A percentile compares a stretch with the other conserved stretches of the same genome.
Evolutionary conservation across 2,329 filamentous ascomycete genomes (phyloP).

Genomic region (Colletotrichum brevisporum): DNA sequence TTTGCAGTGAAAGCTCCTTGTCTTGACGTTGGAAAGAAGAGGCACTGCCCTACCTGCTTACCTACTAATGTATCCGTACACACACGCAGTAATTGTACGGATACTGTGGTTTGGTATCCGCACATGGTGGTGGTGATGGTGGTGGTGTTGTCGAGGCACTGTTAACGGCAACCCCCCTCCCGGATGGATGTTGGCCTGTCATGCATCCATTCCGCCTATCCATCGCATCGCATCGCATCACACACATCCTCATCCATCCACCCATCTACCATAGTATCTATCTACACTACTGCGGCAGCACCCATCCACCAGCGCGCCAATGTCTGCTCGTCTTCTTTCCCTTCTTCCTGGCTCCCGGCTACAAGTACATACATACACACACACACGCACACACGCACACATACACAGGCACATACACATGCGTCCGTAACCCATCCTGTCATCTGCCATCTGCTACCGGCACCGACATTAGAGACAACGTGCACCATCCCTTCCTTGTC

Average conservation of each 20-base stretch:
- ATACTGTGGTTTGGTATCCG: too few species aligned
- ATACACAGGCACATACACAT: neutral
- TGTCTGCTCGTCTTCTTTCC: conserved; percentile 10
- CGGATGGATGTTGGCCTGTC: conserved; percentile 25
- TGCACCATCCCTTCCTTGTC: conserved; percentile 31
- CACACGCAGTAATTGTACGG: too few species aligned
- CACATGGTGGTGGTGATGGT: neutral
- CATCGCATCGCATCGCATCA: conserved; percentile 15
- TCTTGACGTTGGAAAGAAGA: too few species aligned
- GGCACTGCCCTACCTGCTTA: too few species aligned
- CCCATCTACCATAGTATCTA: neutral
- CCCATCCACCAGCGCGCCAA: conserved; percentile 4
- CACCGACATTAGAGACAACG: conserved; percentile 39
- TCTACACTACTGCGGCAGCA: neutral
- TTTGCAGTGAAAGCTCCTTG: too few species aligned
- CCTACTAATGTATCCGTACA: too few species aligned
- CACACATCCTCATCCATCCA: conserved; percentile 5
- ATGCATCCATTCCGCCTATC: conserved; percentile 11
- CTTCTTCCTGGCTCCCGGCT: conserved; percentile 37
- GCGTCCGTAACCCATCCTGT: conserved; percentile 16
- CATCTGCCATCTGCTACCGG: conserved; percentile 39
- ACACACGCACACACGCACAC: conserved; percentile 8
- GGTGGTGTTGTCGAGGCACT: too few species aligned
- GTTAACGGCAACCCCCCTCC: conserved; percentile 10
- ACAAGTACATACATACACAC: conserved; percentile 25